A percentile compares a stretch with the other conserved stretches of the same genome.
phyloP scores from a whole-genome alignment of 2,329 filamentous ascomycete genomes.

The Aureobasidium sp. region DNA sequence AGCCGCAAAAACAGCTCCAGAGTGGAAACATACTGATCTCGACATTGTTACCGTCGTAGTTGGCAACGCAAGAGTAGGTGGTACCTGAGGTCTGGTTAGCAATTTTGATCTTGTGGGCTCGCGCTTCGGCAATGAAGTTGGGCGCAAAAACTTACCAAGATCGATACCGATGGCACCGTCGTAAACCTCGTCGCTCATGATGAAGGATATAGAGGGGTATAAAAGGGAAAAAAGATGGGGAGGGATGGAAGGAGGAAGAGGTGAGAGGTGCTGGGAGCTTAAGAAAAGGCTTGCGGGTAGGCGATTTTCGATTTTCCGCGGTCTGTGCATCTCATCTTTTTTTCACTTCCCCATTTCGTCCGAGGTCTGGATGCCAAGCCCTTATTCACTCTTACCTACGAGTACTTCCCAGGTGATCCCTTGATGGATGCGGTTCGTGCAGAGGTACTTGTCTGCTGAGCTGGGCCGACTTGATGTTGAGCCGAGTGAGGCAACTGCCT shows the following conservation, averaged over 20 bases:
- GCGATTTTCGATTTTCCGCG: slow-evolving; percentile 13
- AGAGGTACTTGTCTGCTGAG: background rate
- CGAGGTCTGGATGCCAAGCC: slow-evolving; percentile 12
- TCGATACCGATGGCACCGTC: slow-evolving; percentile 99
- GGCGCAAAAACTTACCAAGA: slow-evolving; percentile 65
- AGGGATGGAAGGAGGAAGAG: slow-evolving; percentile 14
- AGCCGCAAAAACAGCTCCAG: background rate
- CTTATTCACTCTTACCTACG: background rate
- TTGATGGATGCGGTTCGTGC: background rate
- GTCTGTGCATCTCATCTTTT: slow-evolving; percentile 11
- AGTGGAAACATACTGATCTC: slow-evolving; percentile 71
- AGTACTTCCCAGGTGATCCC: background rate
- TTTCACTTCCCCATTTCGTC: slow-evolving; percentile 9
- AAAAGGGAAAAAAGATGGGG: slow-evolving; percentile 14
- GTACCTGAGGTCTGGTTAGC: slow-evolving; percentile 58
- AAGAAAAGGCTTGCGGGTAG: slow-evolving; percentile 14
- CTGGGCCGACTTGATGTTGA: background rate
- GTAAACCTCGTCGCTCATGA: slow-evolving; percentile 90
- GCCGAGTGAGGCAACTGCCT: background rate
- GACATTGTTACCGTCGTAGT: slow-evolving; percentile 98
- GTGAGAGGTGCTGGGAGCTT: slow-evolving; percentile 11
- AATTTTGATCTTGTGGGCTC: slow-evolving; percentile 9
- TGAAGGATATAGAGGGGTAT: slow-evolving; percentile 32
- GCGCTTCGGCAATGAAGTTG: slow-evolving; percentile 12
- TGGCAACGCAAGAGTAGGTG: slow-evolving; percentile 99